phyloP scores from a whole-genome alignment of 1,139 yeast species.

The Nakaseomyces kungkrabaensis region DNA sequence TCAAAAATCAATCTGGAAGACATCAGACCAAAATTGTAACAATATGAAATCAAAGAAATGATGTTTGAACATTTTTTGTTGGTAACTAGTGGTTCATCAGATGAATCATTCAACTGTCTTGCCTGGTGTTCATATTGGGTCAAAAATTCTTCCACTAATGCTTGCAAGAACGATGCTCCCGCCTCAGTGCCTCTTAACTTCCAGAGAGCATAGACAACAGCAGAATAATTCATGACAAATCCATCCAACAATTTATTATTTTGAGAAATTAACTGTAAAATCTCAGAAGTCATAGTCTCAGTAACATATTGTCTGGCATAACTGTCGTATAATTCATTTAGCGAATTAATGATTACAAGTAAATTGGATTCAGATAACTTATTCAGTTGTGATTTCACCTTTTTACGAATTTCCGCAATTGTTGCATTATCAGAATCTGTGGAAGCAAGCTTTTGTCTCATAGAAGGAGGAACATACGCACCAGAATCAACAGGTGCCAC shows the following conservation, averaged over 20 bases:
- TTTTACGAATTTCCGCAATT: constrained; percentile 41
- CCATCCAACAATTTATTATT: constrained; percentile 60
- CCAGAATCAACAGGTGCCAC: constrained; percentile 52
- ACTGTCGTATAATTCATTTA: constrained; percentile 50
- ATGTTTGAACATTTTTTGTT: constrained; percentile 58
- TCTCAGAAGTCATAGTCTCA: constrained; percentile 51
- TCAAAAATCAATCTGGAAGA: constrained; percentile 72
- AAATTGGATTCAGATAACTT: constrained; percentile 81
- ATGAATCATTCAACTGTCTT: constrained; percentile 9
- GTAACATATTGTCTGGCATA: constrained; percentile 73
- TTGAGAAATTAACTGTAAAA: constrained; percentile 63
- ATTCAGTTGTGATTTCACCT: constrained; percentile 73
- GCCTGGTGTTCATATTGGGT: constrained; percentile 28
- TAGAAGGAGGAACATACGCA: constrained; percentile 74
- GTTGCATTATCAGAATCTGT: constrained; percentile 39
- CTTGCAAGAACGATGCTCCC: constrained; percentile 81
- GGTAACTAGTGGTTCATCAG: constrained; percentile 10
- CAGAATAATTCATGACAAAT: constrained; percentile 72
- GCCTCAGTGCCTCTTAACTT: constrained; percentile 77
- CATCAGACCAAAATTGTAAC: constrained; percentile 68
- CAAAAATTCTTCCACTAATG: constrained; percentile 57
- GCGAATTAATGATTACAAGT: constrained; percentile 54
- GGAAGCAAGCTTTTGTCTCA: constrained; percentile 46
- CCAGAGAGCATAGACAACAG: constrained; percentile 65
- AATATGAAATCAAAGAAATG: constrained; percentile 62